These are phyloP conservation scores for Diplodia mutila DNA, from an alignment of 2,329 filamentous ascomycete species.

Conservation along the genomic window DNA sequence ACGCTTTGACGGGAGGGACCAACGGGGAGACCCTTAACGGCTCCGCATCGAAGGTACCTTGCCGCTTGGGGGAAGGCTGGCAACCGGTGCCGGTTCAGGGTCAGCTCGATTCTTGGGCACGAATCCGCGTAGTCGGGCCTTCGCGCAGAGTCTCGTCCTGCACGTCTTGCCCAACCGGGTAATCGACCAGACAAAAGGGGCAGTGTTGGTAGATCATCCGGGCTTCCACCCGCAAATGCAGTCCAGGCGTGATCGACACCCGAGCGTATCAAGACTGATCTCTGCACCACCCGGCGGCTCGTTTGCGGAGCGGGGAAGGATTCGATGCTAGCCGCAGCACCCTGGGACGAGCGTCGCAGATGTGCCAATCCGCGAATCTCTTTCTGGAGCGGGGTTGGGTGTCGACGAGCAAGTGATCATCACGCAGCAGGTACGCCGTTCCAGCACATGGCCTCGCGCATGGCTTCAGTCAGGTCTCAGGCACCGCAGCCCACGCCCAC, in stretches of 20 bases:
- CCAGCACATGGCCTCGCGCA: neutral
- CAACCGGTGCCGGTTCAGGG: neutral
- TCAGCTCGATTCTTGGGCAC: neutral
- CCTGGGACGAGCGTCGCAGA: no score
- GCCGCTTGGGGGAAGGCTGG: neutral
- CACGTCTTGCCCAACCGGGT: neutral
- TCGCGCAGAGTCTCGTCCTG: neutral
- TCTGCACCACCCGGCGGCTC: neutral
- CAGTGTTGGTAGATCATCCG: slow-evolving; percentile 7
- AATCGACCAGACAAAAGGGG: neutral
- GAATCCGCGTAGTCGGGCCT: slow-evolving; percentile 14
- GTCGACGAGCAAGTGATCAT: neutral
- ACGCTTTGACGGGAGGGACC: neutral
- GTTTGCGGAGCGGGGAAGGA: slow-evolving; percentile 2
- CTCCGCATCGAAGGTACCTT: neutral
- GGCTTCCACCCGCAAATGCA: slow-evolving; percentile 5
- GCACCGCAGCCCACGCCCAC: neutral
- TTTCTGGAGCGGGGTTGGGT: slow-evolving; percentile 3
- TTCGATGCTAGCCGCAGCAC: neutral
- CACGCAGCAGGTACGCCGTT: neutral
- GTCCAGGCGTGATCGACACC: neutral
- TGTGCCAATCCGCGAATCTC: neutral
- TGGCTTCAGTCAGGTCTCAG: neutral
- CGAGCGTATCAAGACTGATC: neutral
- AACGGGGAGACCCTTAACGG: neutral